Base-by-base conservation (phyloP, 1,284 basidiomycete genomes). In the Wallemia ichthyophaga region DNA sequence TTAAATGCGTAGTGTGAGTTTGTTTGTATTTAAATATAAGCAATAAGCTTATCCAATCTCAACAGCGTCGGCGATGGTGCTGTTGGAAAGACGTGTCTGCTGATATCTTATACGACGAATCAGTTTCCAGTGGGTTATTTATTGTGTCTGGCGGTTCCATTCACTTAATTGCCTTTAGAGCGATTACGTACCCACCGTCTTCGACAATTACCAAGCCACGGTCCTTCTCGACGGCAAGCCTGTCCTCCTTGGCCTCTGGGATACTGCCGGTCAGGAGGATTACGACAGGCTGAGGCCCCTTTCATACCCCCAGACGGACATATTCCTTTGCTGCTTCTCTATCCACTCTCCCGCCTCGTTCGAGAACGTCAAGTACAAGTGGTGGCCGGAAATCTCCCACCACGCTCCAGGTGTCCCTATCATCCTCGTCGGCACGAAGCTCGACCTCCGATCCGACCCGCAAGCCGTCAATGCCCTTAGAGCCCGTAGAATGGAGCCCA, bases 211-310 rank as follows among this genome's bases (percentile, higher is more conserved):
- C 63, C 66, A 65, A 15, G 72, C 68, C 24, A 72, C 89, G 73
- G 91, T 98, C 62, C 91, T 94, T 80, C 91, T 99, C 61, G 94
- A 98, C 67, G 88, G 89, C 66, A 94, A 95, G 76, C 94, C 94
- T 57, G 92, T 98, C 66, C 89, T 86, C 61, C 80, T 98, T 61
- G 92, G 92, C 60, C 75, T 96, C 55, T 96, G 89, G 91, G 89
- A 95, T 78, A 96, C 91, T n/a, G 91, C 91, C 58, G 91, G 91
- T 66, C 91, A 95, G 73, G 91, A 96, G 71, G 89, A 95, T 75
- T 92, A 91, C 71, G 94, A 98, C 72, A 85, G 94, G 60, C 82
- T 99, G 66, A 83, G 94, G 65, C 94, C 94, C 59, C 78, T 98
- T 63, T 92, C 87, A 62, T 99, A 99, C 73, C 94, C 94, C 7